A percentile compares a stretch with the other conserved stretches of the same genome.
phyloP scores from a whole-genome alignment of 345 rosid species.

The Theobroma cacao region DNA sequence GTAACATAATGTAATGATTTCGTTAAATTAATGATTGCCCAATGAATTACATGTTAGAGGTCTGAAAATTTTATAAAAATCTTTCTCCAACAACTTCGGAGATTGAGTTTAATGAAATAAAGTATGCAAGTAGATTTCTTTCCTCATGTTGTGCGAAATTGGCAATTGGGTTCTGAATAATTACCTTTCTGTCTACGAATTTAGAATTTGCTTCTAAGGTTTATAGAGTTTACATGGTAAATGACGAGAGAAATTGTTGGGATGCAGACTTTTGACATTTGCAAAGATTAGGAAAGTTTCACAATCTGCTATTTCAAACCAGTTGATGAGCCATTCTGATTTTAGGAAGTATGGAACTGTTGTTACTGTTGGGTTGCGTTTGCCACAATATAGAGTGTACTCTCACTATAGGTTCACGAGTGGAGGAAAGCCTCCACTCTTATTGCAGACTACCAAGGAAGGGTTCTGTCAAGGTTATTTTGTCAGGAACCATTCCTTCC shows the following conservation, averaged over 20 bases:
- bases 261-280: conserved; percentile 58
- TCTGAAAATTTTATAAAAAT: not conserved
- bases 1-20: not conserved
- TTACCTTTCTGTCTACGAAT: not conserved
- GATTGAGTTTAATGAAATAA: not conserved
- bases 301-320: conserved; percentile 28
- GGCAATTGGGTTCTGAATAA: not conserved
- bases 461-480: conserved; percentile 17
- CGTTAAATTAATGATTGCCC: not conserved
- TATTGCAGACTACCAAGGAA: conserved; percentile 31
- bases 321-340: conserved; percentile 23
- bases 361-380: conserved; percentile 38
- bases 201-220: not conserved
- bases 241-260: not conserved
- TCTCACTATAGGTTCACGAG: conserved; percentile 26
- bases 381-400: conserved; percentile 36
- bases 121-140: not conserved
- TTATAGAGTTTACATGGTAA: not conserved
- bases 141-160: not conserved
- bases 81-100: not conserved
- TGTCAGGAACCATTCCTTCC: conserved; percentile 41
- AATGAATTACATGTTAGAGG: not conserved
- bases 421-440: conserved; percentile 29
- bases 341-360: conserved; percentile 34
- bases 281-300: conserved; percentile 38